Base-by-base conservation (phyloP, 495 filamentous ascomycete genomes). In the Lophiotrema nucula region DNA sequence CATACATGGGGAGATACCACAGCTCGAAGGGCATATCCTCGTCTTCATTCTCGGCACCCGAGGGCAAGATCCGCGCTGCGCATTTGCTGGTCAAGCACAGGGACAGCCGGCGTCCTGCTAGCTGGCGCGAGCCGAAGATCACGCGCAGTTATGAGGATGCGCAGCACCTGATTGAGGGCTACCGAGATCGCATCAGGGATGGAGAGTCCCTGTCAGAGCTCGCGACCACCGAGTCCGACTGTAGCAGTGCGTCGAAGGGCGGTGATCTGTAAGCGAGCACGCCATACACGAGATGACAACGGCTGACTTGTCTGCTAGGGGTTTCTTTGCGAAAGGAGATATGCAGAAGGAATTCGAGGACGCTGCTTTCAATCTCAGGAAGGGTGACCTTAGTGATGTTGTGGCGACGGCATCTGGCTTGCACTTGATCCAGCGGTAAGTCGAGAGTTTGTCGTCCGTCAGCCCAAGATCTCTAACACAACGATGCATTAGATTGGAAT, bases 271-370 rank as follows among this genome's bases (percentile, higher is more conserved):
- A 75, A 63, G 83, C 80, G 42, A 26, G 12, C 25, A 8, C 31
- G 8, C 31, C 15, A 8, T 15, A 35, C 31, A 35, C 31, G 31
- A 35, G 31, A 8, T 35, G 31, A 35, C 31, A 35, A 8, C 15
- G 31, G 15, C 31, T 65, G 35, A 63, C 50, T 24, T 11, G 16
- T 13, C 28, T 21, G 41, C 47, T 45, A 89, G 86, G 44, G 93
- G 93, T 1, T 96, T 90, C 72, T 98, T 98, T 67, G 90, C 89
- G 21, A 83, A 75, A 53, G 88, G 89, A 4, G 93, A 98, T 65
- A 98, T 98, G 93, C 93, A 98, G 68, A 96, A 92, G 77, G 93
- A 97, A 73, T 98, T 98, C 62, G 93, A 97, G 72, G 90, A 96
- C 26, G 90, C 91, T 0, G 87, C 92, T 3, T 97, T 97, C 75